Base-by-base conservation (phyloP, 2,329 filamentous ascomycete genomes). In the Aspergillaceae sp. region DNA sequence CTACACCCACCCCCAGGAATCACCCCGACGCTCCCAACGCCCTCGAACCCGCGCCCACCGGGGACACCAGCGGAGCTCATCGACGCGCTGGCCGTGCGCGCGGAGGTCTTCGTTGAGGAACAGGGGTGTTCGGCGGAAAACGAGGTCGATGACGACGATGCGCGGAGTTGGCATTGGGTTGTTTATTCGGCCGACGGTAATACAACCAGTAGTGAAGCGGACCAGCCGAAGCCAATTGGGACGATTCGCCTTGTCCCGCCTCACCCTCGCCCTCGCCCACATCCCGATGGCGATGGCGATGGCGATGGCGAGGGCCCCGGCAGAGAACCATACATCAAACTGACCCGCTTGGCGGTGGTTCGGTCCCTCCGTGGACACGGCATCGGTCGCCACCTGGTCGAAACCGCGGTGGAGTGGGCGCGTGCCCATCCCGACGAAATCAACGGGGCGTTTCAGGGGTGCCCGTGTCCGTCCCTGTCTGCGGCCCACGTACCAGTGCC, bases 101-200 rank as follows among this genome's bases (percentile, higher is more conserved):
- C 76, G 47, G 65, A 68, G 35, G 79, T 82, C 52, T 82, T 77
- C 54, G 70, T 78, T 34, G 66, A 75, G 48, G 79, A 82, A 59
- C 79, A 82, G 52, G 64, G 69, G 26, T 73, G 78, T 29, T 68
- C 72, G 0, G 65, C 80, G 1, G 80, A 84, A 34, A 79, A 81
- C 53, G 90, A 97, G 65, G 76, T 87, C 53, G 91, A 96, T 70
- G 70, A 75, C 1, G 88, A 96, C 62, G 91, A 97, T 64, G 55
- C 76, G 1, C 78, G 86, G 33, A 83, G 81, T 55, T 91, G 83
- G 69, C 89, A 96, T 66, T 95, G 87, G 86, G 83, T 95, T 29
- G 74, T 83, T n/a, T 95, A 94, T 66, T 7, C 3, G 2, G n/a
- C 4, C n/a, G 4, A 10, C 29, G 29, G 19, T n/a, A 7, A n/a